A percentile compares a stretch with the other conserved stretches of the same genome.
These are phyloP conservation scores for Ascochyta koolunga DNA, from an alignment of 2,329 filamentous ascomycete genomes.

Conservation along the genomic window DNA sequence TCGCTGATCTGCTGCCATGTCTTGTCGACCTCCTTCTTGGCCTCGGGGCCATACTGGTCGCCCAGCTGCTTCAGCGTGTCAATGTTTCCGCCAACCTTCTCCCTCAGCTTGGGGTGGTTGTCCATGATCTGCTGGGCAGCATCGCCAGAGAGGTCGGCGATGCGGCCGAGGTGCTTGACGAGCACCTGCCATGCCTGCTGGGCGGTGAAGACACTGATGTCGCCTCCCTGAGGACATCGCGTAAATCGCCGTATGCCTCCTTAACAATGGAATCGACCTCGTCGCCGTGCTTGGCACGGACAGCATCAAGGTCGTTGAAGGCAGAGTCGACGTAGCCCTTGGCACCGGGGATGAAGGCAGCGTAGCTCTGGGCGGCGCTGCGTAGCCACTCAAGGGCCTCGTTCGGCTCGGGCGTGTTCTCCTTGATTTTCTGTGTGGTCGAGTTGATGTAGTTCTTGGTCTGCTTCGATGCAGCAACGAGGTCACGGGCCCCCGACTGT, in stretches of 20 bases:
- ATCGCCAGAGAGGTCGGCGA: slow-evolving; percentile 68
- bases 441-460: slow-evolving; percentile 66
- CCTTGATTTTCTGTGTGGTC: slow-evolving; percentile 65
- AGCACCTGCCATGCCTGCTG: slow-evolving; percentile 67
- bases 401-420: slow-evolving; percentile 68
- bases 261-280: slow-evolving; percentile 73
- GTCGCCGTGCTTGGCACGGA: slow-evolving; percentile 69
- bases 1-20: slow-evolving; percentile 72
- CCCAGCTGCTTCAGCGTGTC: slow-evolving; percentile 73
- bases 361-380: slow-evolving; percentile 71
- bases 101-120: slow-evolving; percentile 75
- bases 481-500: slow-evolving; percentile 57
- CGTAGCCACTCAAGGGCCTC: slow-evolving; percentile 71
- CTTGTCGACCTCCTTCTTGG: slow-evolving; percentile 76
- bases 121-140: slow-evolving; percentile 69
- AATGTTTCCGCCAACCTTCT: slow-evolving; percentile 71
- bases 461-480: slow-evolving; percentile 59
- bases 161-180: slow-evolving; percentile 64
- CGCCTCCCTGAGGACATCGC: slow-evolving; percentile 64
- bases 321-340: slow-evolving; percentile 70
- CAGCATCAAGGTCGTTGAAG: slow-evolving; percentile 73
- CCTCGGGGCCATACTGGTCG: slow-evolving; percentile 74
- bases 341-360: slow-evolving; percentile 73
- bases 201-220: slow-evolving; percentile 66
- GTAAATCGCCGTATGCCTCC: slow-evolving; percentile 71